Percentiles rank a stretch among this genome's conserved stretches.
Conservation (phyloP, 495 filamentous ascomycete genomes). For the Oidiodendron maius region DNA sequence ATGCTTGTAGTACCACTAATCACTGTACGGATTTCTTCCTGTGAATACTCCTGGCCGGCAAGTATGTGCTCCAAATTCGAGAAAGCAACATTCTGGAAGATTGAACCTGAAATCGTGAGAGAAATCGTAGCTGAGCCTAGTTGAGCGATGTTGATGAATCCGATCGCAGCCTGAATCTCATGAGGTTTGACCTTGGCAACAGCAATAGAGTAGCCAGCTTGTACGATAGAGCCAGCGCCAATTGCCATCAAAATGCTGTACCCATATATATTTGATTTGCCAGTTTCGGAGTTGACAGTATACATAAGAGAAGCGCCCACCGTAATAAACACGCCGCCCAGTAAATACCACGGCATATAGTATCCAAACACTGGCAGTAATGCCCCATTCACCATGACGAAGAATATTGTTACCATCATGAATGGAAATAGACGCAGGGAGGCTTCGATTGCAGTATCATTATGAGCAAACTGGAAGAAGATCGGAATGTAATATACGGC, state of each 20-base stretch:
- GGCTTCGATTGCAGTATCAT: slow-evolving; percentile 37
- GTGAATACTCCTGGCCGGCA: not conserved
- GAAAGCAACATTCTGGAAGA: not conserved
- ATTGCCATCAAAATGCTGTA: not conserved
- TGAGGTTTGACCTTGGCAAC: not conserved
- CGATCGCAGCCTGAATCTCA: not conserved
- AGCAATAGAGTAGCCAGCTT: not conserved
- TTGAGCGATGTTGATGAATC: not conserved
- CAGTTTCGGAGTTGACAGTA: not conserved
- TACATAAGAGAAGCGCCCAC: slow-evolving; percentile 44
- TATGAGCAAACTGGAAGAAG: slow-evolving; percentile 50
- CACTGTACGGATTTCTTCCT: not conserved
- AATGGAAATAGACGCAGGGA: slow-evolving; percentile 52
- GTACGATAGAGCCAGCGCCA: not conserved
- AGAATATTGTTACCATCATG: slow-evolving; percentile 38
- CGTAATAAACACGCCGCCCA: slow-evolving; percentile 44
- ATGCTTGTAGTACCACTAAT: not conserved
- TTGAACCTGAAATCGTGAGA: not conserved
- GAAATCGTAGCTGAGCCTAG: not conserved
- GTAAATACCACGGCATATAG: too few species aligned
- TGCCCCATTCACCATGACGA: slow-evolving; percentile 37
- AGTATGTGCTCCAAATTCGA: not conserved
- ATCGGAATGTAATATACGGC: slow-evolving; percentile 32
- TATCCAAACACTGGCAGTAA: slow-evolving; percentile 40
- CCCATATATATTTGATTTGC: not conserved